Conservation (phyloP, 306 rosid species). For the Morella rubra region DNA sequence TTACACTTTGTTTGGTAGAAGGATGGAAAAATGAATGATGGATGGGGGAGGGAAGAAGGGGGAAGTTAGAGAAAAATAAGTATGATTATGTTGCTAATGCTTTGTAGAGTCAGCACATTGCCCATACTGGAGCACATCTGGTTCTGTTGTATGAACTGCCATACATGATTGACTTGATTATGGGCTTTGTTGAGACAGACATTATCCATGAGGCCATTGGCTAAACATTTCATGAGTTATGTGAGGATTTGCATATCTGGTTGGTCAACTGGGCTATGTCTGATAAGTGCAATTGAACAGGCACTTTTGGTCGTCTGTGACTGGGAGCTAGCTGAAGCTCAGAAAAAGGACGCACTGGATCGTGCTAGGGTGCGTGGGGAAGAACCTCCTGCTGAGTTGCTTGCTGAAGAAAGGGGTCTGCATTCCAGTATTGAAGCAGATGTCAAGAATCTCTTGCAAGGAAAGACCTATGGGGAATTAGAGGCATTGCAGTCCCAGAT, state of each 20-base stretch:
- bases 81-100: too few species aligned
- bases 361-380: conserved; percentile 99
- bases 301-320: conserved; percentile 91
- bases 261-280: conserved; percentile 16
- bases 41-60: too few species aligned
- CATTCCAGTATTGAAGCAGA: conserved; percentile 87
- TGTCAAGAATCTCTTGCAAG: conserved; percentile 69
- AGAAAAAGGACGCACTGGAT: conserved; percentile 82
- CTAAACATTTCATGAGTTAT: conserved; percentile 12
- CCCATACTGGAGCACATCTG: background rate
- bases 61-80: too few species aligned
- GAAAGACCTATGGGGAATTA: conserved; percentile 70
- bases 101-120: too few species aligned
- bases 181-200: background rate
- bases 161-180: conserved; percentile 1
- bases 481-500: conserved; percentile 69
- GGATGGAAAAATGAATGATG: background rate
- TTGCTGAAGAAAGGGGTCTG: conserved; percentile 96
- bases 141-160: background rate
- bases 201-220: conserved; percentile 9
- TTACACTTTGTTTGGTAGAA: background rate
- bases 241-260: conserved; percentile 15
- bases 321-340: conserved; percentile 96
- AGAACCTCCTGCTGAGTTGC: conserved; percentile 92
- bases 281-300: conserved; percentile 41